A percentile compares a stretch with the other conserved stretches of the same genome.
phyloP scores from a whole-genome alignment of 331 rosid genomes.

The Ulmus americana region DNA sequence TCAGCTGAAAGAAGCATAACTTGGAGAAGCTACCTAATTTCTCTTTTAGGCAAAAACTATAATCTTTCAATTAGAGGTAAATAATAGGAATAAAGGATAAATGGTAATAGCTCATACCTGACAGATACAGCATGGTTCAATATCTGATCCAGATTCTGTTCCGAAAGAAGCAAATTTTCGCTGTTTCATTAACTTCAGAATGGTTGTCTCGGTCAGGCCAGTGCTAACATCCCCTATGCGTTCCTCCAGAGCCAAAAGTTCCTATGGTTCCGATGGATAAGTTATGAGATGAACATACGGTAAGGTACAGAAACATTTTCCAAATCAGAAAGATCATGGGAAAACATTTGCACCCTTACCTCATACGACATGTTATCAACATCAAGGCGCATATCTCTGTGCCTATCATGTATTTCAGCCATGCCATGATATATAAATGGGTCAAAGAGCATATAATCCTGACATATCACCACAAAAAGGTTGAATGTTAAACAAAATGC shows the following conservation, averaged over 20 bases:
- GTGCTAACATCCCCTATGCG: constrained; percentile 77
- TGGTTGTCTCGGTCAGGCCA: constrained; percentile 58
- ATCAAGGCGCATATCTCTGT: constrained; percentile 89
- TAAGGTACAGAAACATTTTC: not conserved
- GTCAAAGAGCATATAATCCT: constrained; percentile 77
- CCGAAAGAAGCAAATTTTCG: constrained; percentile 21
- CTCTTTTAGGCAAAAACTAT: not conserved
- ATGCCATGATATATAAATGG: constrained; percentile 64
- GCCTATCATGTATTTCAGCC: constrained; percentile 83
- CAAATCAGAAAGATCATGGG: constrained; percentile 4
- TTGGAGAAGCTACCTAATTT: not conserved
- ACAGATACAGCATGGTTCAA: constrained; percentile 81
- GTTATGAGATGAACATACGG: constrained; percentile 17
- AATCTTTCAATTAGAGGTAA: not conserved
- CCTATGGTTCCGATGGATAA: constrained; percentile 39
- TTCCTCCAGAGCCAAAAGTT: constrained; percentile 75
- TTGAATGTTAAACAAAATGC: not conserved
- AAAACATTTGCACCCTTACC: constrained; percentile 39
- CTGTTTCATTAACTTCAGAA: constrained; percentile 51
- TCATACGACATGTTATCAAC: constrained; percentile 89
- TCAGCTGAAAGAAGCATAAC: not conserved
- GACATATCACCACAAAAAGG: constrained; percentile 16
- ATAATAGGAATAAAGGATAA: constrained; percentile 6
- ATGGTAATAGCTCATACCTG: constrained; percentile 41
- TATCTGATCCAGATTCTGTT: constrained; percentile 30